A percentile compares a stretch with the other conserved stretches of the same genome.
phyloP scores from a whole-genome alignment of 208 protist species.

The Wallacemonas sp. region DNA sequence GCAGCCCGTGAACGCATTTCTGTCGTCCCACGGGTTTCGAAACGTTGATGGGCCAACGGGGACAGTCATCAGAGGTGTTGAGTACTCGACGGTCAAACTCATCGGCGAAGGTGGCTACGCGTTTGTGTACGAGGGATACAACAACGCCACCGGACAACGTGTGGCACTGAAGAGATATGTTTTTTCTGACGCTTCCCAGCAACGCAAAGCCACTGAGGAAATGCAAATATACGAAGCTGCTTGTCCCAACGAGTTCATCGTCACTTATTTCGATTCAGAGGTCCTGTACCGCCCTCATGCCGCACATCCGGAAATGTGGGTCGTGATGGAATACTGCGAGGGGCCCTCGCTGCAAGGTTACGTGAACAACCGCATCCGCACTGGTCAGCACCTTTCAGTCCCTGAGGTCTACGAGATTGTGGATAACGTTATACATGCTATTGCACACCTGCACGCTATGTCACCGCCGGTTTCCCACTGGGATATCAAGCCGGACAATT shows the following conservation, averaged over 20 bases:
- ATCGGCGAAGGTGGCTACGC: slow-evolving; percentile 59
- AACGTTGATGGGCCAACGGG: slow-evolving; percentile 13
- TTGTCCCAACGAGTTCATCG: slow-evolving; percentile 34
- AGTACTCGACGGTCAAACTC: slow-evolving; percentile 45
- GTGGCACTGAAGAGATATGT: slow-evolving; percentile 51
- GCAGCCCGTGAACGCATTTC: slow-evolving; percentile 19
- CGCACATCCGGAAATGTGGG: slow-evolving; percentile 66
- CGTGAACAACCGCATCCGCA: slow-evolving; percentile 56
- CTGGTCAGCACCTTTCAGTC: slow-evolving; percentile 37
- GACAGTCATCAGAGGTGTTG: slow-evolving; percentile 43
- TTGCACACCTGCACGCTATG: slow-evolving; percentile 64
- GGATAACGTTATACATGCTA: slow-evolving; percentile 46
- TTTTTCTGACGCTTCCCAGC: slow-evolving; percentile 27
- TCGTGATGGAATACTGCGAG: slow-evolving; percentile 71
- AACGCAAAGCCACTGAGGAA: slow-evolving; percentile 26
- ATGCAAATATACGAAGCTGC: slow-evolving; percentile 33
- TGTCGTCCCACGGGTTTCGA: slow-evolving; percentile 10
- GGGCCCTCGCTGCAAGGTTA: slow-evolving; percentile 63
- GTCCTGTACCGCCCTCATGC: slow-evolving; percentile 22
- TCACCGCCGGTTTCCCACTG: slow-evolving; percentile 91
- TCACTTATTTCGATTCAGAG: slow-evolving; percentile 36
- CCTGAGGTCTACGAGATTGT: slow-evolving; percentile 64
- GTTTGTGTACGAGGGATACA: slow-evolving; percentile 58
- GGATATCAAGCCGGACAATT: slow-evolving; percentile 94
- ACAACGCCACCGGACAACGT: slow-evolving; percentile 29